A percentile compares a stretch with the other conserved stretches of the same genome.
phyloP scores from a whole-genome alignment of 306 rosid genomes.

The Vicia sativa region DNA sequence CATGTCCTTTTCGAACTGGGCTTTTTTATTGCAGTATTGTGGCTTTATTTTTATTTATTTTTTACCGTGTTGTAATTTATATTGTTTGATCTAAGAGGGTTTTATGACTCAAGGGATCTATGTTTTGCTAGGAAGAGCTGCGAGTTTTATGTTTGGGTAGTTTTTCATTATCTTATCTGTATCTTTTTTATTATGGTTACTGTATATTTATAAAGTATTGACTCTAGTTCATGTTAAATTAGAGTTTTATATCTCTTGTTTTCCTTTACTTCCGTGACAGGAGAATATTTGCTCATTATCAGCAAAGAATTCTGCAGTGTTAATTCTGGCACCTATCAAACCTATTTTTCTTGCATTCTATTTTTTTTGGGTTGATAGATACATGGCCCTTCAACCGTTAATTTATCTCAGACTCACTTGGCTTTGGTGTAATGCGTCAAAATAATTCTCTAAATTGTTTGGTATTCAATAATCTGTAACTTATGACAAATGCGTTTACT shows the following conservation, averaged over 20 bases:
- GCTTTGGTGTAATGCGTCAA: background rate
- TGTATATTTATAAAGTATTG: slow-evolving; percentile 45
- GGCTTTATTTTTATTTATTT: slow-evolving; percentile 43
- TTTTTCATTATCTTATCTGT: slow-evolving; percentile 21
- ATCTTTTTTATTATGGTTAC: slow-evolving; percentile 10
- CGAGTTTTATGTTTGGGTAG: slow-evolving; percentile 44
- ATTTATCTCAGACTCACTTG: background rate
- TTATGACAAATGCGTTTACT: background rate
- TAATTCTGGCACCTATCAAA: background rate
- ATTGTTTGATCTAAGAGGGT: slow-evolving; percentile 38
- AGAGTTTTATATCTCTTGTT: slow-evolving; percentile 19
- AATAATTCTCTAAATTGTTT: background rate
- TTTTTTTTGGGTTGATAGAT: background rate
- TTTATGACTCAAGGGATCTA: slow-evolving; percentile 37
- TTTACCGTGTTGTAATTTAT: slow-evolving; percentile 53
- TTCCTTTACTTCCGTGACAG: slow-evolving; percentile 12
- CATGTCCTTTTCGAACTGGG: slow-evolving; percentile 33
- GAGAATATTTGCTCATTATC: slow-evolving; percentile 25
- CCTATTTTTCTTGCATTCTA: background rate
- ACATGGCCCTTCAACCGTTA: background rate
- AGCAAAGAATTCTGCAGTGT: background rate
- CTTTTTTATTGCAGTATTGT: slow-evolving; percentile 45
- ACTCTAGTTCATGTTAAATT: slow-evolving; percentile 35
- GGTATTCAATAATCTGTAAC: background rate
- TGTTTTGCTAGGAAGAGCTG: slow-evolving; percentile 44